Evolutionary conservation across 129 eudicot genomes (phyloP), one percentile per base, ranked within the genome.

Genomic region (carrot (Daucus carota)): DNA sequence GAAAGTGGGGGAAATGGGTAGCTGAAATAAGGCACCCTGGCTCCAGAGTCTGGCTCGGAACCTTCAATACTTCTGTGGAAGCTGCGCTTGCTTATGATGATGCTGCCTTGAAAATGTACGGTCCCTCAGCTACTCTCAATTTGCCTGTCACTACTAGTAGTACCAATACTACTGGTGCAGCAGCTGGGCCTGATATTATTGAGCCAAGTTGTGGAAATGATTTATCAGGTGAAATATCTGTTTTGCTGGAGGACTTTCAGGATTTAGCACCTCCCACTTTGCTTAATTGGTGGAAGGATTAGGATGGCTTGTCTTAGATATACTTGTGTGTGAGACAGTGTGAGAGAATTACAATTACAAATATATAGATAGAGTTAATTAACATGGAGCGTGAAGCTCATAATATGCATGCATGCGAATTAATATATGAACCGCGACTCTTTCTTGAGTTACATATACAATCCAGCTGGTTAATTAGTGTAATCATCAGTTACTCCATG

Each of bases 81-180:
- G 70, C 70, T 33, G 70, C 70, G n/a, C 70, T 65, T 65, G 70
- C 40, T 29, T 65, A 65, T 7, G 40, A 65, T 17, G 70, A 16
- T 65, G 70, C 70, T 16, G 36, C 70, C 11, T 4, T 28, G 0
- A 65, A 65, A 15, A 65, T 65, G 65, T 57, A 57, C 24, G 65
- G 65, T 57, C 32, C 65, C 6, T 57, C 65, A 6, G 65, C 65
- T 10, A n/a, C 4, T 57, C 65, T 65, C 40, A 65, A 65, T 31
- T 65, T 65, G 7, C 38, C 65, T n/a, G 29, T 22, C 14, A 54
- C 14, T 22, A 4, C 57, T 5, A 11, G 36, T 62, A 9, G 69
- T 62, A n/a, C n/a, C n/a, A 65, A 0, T 28, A 26, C 38, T 62
- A 0, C 6, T 62, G 6, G 4, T 65, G 40, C 22, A 16, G n/a